phyloP scores from a whole-genome alignment of 768 basidiomycete species.

The Lepiota brunneoincarnata region DNA sequence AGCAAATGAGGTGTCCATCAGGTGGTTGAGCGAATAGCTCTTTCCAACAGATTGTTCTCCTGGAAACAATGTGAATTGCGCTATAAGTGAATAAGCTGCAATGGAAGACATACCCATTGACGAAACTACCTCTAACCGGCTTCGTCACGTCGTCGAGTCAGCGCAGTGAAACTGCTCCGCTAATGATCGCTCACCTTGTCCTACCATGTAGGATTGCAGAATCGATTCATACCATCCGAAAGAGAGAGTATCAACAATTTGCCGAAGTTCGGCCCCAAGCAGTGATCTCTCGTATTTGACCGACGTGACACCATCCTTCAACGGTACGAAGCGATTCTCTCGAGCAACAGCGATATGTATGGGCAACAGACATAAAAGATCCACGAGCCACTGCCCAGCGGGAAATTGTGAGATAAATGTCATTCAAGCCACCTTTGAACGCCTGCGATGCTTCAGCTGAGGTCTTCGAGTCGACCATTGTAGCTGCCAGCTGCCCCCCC shows the following conservation, averaged over 20 bases:
- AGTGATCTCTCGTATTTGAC: conserved; percentile 47
- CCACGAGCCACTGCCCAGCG: conserved; percentile 61
- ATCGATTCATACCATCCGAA: conserved; percentile 68
- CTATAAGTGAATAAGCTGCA: conserved; percentile 8
- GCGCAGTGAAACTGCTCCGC: no score
- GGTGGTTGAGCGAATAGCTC: conserved; percentile 55
- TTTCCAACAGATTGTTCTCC: conserved; percentile 68
- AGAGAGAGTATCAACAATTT: conserved; percentile 52
- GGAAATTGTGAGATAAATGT: conserved; percentile 32
- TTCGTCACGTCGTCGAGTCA: no score
- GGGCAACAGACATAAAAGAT: conserved; percentile 59
- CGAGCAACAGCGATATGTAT: conserved; percentile 60
- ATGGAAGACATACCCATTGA: conserved; percentile 49
- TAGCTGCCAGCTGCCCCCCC: conserved; percentile 37
- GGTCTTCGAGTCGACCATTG: conserved; percentile 24
- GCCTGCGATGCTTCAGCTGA: neutral
- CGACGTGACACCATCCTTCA: conserved; percentile 53
- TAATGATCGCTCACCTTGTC: conserved; percentile 46
- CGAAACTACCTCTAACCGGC: conserved; percentile 63
- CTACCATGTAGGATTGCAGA: conserved; percentile 58
- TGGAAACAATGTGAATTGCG: conserved; percentile 17
- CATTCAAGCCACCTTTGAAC: neutral
- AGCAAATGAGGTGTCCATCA: conserved; percentile 63
- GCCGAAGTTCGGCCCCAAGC: conserved; percentile 55
- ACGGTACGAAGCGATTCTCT: conserved; percentile 59